Conservation (phyloP, 352 stramenopile genomes). For the Blastocystis sp. region DNA sequence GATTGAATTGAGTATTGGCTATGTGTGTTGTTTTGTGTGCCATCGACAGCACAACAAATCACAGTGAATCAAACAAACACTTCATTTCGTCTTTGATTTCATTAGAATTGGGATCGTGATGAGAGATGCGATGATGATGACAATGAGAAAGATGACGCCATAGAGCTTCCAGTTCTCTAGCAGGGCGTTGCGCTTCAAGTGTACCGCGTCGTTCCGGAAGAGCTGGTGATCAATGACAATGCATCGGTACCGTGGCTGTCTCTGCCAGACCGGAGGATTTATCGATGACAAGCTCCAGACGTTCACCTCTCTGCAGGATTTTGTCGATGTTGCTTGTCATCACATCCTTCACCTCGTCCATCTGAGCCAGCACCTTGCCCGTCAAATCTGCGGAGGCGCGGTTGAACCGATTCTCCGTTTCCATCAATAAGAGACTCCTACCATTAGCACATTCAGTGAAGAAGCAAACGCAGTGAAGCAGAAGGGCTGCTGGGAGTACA, state of each 20-base stretch:
- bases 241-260: constrained; percentile 66
- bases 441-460: constrained; percentile 44
- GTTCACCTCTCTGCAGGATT: constrained; percentile 90
- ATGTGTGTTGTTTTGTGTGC: background rate
- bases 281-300: constrained; percentile 88
- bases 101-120: constrained; percentile 17
- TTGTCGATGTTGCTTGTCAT: constrained; percentile 99
- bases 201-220: background rate
- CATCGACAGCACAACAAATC: no score
- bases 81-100: background rate
- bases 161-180: constrained; percentile 37
- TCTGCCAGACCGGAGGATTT: constrained; percentile 87
- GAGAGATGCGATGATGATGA: constrained; percentile 9
- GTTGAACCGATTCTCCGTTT: constrained; percentile 64
- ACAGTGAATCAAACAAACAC: constrained; percentile 43
- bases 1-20: background rate
- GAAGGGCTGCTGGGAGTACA: background rate
- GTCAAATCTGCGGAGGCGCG: constrained; percentile 80
- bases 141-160: background rate
- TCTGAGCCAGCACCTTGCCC: constrained; percentile 79
- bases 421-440: background rate
- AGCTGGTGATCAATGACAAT: background rate
- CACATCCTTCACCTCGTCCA: constrained; percentile 91
- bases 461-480: constrained; percentile 31
- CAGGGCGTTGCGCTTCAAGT: background rate